Conservation (phyloP, 805 yeast genomes). For the Tanozyma kutaoensis region DNA sequence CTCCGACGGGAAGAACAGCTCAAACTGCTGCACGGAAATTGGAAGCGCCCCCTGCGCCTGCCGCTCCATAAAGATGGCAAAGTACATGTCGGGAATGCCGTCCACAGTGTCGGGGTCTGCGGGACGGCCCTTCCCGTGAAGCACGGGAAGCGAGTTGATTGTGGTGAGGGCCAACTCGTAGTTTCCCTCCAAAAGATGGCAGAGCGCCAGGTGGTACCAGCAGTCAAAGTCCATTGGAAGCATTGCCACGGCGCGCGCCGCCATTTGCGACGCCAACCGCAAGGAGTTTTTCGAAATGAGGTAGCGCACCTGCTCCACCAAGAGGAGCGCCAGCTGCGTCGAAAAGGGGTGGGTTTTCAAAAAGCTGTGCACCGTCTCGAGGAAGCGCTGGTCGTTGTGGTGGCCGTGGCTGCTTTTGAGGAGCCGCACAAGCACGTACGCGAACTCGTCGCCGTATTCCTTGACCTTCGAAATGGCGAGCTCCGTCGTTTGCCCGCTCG, state of each 20-base stretch:
- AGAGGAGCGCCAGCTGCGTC: constrained; percentile 44
- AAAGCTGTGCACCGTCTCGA: constrained; percentile 25
- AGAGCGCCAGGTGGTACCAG: constrained; percentile 55
- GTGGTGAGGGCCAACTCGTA: constrained; percentile 49
- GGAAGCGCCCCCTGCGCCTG: constrained; percentile 1
- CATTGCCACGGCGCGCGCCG: constrained; percentile 46
- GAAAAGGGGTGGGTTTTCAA: constrained; percentile 8
- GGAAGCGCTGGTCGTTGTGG: constrained; percentile 36
- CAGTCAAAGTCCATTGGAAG: constrained; percentile 67
- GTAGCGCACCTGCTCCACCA: constrained; percentile 52
- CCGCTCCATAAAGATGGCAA: constrained; percentile 3
- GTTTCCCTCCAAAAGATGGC: constrained; percentile 44
- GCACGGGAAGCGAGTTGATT: constrained; percentile 64
- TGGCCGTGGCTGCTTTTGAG: constrained; percentile 12
- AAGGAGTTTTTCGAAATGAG: constrained; percentile 40
- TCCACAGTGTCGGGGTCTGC: constrained; percentile 2
- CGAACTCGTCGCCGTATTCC: constrained; percentile 11
- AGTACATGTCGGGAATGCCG: constrained; percentile 4
- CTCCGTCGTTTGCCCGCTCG: constrained; percentile 13
- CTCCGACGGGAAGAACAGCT: constrained; percentile 8
- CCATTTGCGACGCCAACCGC: constrained; percentile 43
- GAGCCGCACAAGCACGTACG: constrained; percentile 25
- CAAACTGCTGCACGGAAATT: constrained; percentile 4
- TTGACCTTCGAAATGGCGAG: constrained; percentile 25
- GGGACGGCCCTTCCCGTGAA: constrained; percentile 1